Conservation (phyloP, 2,329 filamentous ascomycete genomes). For the Exophiala bonariae region DNA sequence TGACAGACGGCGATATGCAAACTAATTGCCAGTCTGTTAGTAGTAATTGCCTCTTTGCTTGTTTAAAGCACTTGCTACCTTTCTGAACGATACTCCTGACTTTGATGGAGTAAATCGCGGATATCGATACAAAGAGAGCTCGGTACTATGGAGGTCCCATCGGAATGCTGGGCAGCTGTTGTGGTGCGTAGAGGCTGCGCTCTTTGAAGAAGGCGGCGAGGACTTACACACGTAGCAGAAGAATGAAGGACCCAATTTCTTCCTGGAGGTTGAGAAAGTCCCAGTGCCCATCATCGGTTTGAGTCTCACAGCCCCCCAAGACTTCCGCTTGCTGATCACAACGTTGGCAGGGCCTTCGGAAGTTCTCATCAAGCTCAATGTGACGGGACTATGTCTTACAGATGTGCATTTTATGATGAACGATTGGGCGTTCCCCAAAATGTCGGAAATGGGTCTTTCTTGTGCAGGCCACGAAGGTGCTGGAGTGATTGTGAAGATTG, state of each 20-base stretch:
- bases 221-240: constrained; percentile 4
- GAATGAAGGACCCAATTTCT: constrained; percentile 52
- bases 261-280: constrained; percentile 48
- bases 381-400: constrained; percentile 57
- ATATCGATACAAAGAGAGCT: too few species aligned
- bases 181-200: constrained; percentile 40
- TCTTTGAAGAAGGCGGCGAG: background rate
- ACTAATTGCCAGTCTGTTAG: too few species aligned
- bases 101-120: too few species aligned
- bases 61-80: too few species aligned
- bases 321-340: background rate
- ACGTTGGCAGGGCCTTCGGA: constrained; percentile 48
- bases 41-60: too few species aligned
- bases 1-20: too few species aligned
- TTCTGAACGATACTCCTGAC: too few species aligned
- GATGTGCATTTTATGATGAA: constrained; percentile 57
- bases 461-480: constrained; percentile 49
- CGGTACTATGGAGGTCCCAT: constrained; percentile 46
- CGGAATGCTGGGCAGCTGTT: constrained; percentile 52
- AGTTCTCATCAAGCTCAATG: constrained; percentile 56
- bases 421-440: constrained; percentile 8
- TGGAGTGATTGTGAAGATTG: constrained; percentile 40
- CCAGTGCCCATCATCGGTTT: constrained; percentile 44
- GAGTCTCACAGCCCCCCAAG: background rate
- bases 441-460: constrained; percentile 15